These are phyloP conservation scores for Conidiobolus incongruus DNA, from an alignment of 371 early-diverging fungal species.

Conservation along the genomic window DNA sequence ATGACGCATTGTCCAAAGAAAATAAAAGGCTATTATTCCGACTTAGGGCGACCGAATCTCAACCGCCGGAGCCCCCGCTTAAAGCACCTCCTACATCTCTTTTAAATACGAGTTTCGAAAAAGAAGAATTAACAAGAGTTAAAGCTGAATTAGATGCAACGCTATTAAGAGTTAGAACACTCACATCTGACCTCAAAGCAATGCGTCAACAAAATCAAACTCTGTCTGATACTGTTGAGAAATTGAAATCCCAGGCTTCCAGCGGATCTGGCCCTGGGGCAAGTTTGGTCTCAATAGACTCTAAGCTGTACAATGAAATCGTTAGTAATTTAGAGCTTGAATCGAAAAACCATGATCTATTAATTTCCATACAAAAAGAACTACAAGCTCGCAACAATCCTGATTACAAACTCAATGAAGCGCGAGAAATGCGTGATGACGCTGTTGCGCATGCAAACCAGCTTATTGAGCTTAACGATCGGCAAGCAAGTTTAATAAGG, in stretches of 20 bases:
- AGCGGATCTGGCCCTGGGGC: neutral
- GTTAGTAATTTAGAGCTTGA: constrained; percentile 1
- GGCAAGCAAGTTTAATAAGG: constrained; percentile 3
- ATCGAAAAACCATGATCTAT: constrained; percentile 2
- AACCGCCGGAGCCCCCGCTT: neutral
- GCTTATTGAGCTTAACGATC: constrained; percentile 1
- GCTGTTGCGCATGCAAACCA: neutral
- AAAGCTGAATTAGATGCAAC: neutral
- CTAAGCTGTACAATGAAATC: neutral
- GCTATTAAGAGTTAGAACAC: neutral
- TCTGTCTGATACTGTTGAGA: neutral
- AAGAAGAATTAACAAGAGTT: neutral
- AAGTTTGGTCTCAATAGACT: neutral
- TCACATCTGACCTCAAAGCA: neutral
- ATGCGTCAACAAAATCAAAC: neutral
- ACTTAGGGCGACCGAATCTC: neutral
- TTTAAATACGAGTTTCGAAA: too few species aligned
- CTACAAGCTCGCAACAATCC: neutral
- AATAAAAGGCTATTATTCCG: neutral
- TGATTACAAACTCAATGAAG: neutral
- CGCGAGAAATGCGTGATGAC: neutral
- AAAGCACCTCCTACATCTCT: neutral
- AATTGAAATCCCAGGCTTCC: neutral
- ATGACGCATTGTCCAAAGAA: neutral
- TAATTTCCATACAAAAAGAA: neutral